Evolutionary conservation across 306 rosid genomes (phyloP).

Genomic region (Alnus glutinosa): DNA sequence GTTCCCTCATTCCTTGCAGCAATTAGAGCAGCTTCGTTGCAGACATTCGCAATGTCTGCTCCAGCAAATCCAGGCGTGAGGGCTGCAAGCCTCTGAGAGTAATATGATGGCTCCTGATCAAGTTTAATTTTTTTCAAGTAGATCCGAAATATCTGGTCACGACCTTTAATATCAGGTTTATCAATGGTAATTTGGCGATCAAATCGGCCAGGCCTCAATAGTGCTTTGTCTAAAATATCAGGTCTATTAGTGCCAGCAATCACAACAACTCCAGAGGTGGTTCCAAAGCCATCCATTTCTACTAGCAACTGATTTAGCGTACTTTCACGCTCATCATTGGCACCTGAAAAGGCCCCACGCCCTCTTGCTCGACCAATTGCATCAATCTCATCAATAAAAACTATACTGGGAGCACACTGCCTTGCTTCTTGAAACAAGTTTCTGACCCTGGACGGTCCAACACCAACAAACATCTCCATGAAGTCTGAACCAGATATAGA

Average conservation of each 20-base stretch:
- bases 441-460: constrained; percentile 96
- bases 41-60: constrained; percentile 98
- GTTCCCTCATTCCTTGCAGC: constrained; percentile 77
- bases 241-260: constrained; percentile 99
- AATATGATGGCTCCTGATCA: constrained; percentile 78
- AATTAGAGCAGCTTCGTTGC: constrained; percentile 95
- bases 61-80: constrained; percentile 99
- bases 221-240: constrained; percentile 92
- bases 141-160: constrained; percentile 85
- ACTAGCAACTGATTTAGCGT: constrained; percentile 94
- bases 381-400: constrained; percentile 96
- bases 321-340: constrained; percentile 96
- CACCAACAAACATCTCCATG: constrained; percentile 98
- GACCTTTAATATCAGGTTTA: constrained; percentile 87
- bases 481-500: constrained; percentile 95
- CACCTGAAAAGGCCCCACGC: constrained; percentile 84
- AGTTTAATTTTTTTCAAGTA: constrained; percentile 86
- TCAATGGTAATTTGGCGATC: constrained; percentile 84
- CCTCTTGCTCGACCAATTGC: constrained; percentile 99
- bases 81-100: constrained; percentile 92
- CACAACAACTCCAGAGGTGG: constrained; percentile 93
- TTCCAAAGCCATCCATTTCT: constrained; percentile 98
- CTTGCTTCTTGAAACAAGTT: constrained; percentile 95
- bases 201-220: constrained; percentile 91
- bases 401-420: constrained; percentile 92